Percentiles rank a stretch among this genome's conserved stretches.
Conservation (phyloP, 352 stramenopile genomes). For the Phytophthora sp. region DNA sequence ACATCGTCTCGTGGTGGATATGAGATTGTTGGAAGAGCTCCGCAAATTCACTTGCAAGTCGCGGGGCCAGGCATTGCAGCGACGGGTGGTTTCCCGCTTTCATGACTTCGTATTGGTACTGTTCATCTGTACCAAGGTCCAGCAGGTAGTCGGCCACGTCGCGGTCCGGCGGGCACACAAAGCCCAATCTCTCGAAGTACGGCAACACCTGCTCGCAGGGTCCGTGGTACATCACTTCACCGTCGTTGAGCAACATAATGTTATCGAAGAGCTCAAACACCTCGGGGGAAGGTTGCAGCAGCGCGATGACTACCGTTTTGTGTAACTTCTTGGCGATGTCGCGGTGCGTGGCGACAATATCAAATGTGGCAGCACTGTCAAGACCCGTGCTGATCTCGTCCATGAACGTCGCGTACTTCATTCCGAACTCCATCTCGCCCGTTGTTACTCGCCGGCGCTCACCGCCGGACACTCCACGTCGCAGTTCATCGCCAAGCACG, state of each 20-base stretch:
- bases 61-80: background rate
- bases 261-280: constrained; percentile 93
- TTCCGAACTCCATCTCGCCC: constrained; percentile 42
- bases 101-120: constrained; percentile 24
- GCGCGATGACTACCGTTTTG: constrained; percentile 60
- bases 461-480: constrained; percentile 69
- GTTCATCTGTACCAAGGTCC: constrained; percentile 35
- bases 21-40: constrained; percentile 18
- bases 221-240: constrained; percentile 52
- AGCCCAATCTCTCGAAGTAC: constrained; percentile 61
- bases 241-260: constrained; percentile 60
- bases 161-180: constrained; percentile 30
- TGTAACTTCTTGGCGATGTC: constrained; percentile 43
- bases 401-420: constrained; percentile 65
- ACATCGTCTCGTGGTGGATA: constrained; percentile 35
- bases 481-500: constrained; percentile 43
- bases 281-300: constrained; percentile 90
- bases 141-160: constrained; percentile 48
- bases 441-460: constrained; percentile 53
- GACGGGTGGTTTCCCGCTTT: constrained; percentile 2
- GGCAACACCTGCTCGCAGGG: constrained; percentile 27
- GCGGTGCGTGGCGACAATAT: constrained; percentile 72
- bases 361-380: constrained; percentile 85
- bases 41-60: constrained; percentile 11
- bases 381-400: constrained; percentile 93